Conservation (phyloP, 108 stramenopile species). For the Cyclostephanos tholiformis region DNA sequence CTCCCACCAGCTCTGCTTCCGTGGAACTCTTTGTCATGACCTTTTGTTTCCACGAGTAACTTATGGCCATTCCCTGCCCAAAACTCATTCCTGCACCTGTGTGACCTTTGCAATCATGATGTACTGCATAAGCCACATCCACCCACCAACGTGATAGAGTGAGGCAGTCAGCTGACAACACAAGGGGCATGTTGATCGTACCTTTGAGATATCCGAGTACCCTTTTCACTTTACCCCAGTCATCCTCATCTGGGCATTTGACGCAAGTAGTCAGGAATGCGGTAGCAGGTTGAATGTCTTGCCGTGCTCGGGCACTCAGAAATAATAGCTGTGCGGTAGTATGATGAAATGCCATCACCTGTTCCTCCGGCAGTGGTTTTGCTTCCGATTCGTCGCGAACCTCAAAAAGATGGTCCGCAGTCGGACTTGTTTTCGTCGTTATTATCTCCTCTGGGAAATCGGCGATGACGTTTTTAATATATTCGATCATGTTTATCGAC, state of each 20-base stretch:
- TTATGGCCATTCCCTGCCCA: not conserved
- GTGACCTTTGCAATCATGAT: not conserved
- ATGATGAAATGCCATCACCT: conserved; percentile 6
- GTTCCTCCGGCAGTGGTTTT: not conserved
- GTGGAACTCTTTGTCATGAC: not conserved
- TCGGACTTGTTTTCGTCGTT: not conserved
- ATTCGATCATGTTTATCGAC: conserved; percentile 6
- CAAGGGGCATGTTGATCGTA: not conserved
- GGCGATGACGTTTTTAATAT: not conserved
- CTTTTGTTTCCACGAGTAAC: not conserved
- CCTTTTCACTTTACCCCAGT: not conserved
- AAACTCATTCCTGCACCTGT: not conserved
- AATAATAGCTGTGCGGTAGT: not conserved
- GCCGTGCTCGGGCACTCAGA: not conserved
- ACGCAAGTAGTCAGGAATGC: conserved; percentile 1
- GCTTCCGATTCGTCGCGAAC: not conserved
- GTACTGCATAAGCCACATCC: not conserved
- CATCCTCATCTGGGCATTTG: not conserved
- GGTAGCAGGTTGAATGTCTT: conserved; percentile 5
- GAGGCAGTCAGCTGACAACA: not conserved
- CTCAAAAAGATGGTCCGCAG: conserved; percentile 7
- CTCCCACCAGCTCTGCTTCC: not conserved
- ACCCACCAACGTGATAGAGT: not conserved
- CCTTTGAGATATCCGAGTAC: not conserved
- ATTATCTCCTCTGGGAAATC: conserved; percentile 7